phyloP scores from a whole-genome alignment of 495 filamentous ascomycete species.

The Monascus purpureus region DNA sequence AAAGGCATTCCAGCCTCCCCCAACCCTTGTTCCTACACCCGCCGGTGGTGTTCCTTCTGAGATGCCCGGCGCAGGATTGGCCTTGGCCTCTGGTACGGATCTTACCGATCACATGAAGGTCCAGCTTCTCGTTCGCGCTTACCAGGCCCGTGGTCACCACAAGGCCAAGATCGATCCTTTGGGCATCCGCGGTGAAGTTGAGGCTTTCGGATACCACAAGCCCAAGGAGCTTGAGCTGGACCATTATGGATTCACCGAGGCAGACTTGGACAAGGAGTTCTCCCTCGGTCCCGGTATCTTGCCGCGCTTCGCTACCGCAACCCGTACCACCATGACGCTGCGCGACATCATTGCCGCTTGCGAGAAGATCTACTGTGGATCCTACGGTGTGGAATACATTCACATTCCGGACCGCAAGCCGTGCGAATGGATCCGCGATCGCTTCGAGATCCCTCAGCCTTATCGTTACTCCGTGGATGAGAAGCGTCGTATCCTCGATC shows the following conservation, averaged over 20 bases:
- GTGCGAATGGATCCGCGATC: slow-evolving; percentile 94
- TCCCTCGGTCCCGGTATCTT: slow-evolving; percentile 87
- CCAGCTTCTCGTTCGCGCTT: slow-evolving; percentile 88
- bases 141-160: slow-evolving; percentile 96
- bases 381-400: slow-evolving; percentile 95
- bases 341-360: slow-evolving; percentile 88
- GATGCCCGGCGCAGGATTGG: slow-evolving; percentile 54
- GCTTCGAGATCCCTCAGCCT: slow-evolving; percentile 82
- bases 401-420: slow-evolving; percentile 96
- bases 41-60: slow-evolving; percentile 65
- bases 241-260: slow-evolving; percentile 88
- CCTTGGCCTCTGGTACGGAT: slow-evolving; percentile 58
- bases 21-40: slow-evolving; percentile 70
- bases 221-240: slow-evolving; percentile 88
- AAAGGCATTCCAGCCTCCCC: slow-evolving; percentile 90
- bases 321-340: slow-evolving; percentile 87
- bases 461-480: slow-evolving; percentile 95
- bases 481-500: slow-evolving; percentile 92
- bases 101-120: slow-evolving; percentile 97
- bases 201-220: slow-evolving; percentile 73
- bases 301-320: slow-evolving; percentile 78
- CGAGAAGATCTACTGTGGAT: slow-evolving; percentile 91
- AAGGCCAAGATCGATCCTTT: slow-evolving; percentile 95
- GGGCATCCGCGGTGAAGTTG: slow-evolving; percentile 74
- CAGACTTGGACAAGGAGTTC: slow-evolving; percentile 88